Evolutionary conservation across 169 alveolate genomes (phyloP), one percentile per base, ranked within the genome.

Genomic region (Plasmodium berghei): DNA sequence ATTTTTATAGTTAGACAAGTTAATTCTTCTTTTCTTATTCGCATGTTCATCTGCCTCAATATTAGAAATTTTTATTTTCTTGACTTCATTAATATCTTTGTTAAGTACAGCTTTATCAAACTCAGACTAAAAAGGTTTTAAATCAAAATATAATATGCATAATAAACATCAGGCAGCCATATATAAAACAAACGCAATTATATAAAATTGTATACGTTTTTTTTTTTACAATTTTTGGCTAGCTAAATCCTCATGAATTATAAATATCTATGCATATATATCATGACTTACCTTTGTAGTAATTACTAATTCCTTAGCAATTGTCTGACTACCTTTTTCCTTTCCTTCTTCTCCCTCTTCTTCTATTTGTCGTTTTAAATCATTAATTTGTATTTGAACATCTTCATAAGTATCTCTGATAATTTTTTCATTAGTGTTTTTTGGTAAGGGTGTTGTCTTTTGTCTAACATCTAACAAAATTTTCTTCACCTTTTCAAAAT

Each of bases 341-440:
- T 34, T 77, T 16, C 89, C 89, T 64, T 77, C 89, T 59, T 49
- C 89, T 18, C 89, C 89, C 40, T 77, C 89, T 45, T 77, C 89
- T 24, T 77, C 89, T 48, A 77, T 77, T 77, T 77, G 89, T 22
- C 89, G 63, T 42, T 77, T 77, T 42, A 77, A 40, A 69, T 77
- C 89, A 77, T 77, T 64, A 26, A 77, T 77, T 77, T 77, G 89
- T 45, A 77, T 77, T 77, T 77, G 89, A 6, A 77, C 89, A 77
- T 77, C 89, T 42, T 77, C 89, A 69, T 77, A 77, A 4, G 89
- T 77, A 56, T 77, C 89, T 56, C 89, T 49, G 48, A 77, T 77
- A 64, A 77, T 64, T 64, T 77, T 77, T 59, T 77, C 89, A 42
- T 77, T 77, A 14, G 89, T 77, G 45, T 77, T 77, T 28, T 77